Evolutionary conservation across 2,329 filamentous ascomycete species (phyloP), one percentile per base, ranked within the genome.

Genomic region (Cladosporium sp.): DNA sequence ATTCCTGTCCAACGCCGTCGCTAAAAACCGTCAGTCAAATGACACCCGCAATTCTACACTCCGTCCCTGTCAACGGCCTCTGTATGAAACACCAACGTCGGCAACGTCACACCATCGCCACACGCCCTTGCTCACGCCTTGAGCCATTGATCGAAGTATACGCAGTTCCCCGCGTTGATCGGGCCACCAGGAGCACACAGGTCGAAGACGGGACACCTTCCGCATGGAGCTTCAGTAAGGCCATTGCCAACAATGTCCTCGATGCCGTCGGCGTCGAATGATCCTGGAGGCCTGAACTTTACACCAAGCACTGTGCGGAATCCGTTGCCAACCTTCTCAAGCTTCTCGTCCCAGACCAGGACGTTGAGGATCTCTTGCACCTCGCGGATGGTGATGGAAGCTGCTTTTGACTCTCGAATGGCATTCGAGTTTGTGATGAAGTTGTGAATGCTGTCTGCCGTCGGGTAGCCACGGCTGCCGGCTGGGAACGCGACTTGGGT

Each of bases 91-190:
- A 23, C 35, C 44, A 29, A 37, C 40, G 40, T 46, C 40, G 40
- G n/a, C 7, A 62, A 55, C 61, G 49, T 63, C 49, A 56, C 50
- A 63, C 50, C 33, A 56, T 46, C 50, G 23, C 21, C 59, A 26
- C 46, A 37, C 40, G 60, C 46, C 46, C 31, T 12, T 62, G 33
- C 21, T 69, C 60, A 70, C 14, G 68, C 69, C 62, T 73, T 85
- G 55, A 97, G 79, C 95, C 95, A 99, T 62, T 89, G 86, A 69
- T 91, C 86, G 74, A 96, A 97, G 76, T 99, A 99, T 63, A 92
- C 90, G 78, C 95, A 99, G 60, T 90, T 96, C 69, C 88, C 90
- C 0, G 94, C 92, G 73, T 90, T 96, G 26, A 99, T 92, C 0
- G 93, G 92, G 0, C 94, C 94, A 7, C 92, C 93, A 67, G 96